Evolutionary conservation across 2,329 filamentous ascomycete genomes (phyloP).

Genomic region (Fusarium zealandicum): DNA sequence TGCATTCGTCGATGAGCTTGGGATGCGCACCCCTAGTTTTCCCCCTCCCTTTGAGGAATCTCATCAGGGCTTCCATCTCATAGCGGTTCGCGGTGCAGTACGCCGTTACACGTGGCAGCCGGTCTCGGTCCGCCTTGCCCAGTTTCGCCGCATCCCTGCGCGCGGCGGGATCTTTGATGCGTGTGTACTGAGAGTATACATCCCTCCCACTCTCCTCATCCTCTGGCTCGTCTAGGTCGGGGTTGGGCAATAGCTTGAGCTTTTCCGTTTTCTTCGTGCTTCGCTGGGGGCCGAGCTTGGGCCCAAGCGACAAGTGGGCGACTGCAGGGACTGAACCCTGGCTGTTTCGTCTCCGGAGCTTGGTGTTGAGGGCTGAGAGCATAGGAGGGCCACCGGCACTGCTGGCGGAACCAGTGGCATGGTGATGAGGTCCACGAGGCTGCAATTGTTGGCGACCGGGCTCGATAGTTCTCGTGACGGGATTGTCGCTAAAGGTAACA

Average conservation of each 20-base stretch:
- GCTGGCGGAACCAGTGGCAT: conserved; percentile 38
- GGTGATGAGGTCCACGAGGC: conserved; percentile 43
- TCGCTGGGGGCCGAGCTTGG: conserved; percentile 91
- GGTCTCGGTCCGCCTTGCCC: conserved; percentile 89
- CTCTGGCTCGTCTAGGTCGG: conserved; percentile 78
- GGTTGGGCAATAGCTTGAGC: conserved; percentile 93
- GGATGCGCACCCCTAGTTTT: conserved; percentile 82
- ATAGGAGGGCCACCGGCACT: conserved; percentile 59
- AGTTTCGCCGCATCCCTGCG: conserved; percentile 89
- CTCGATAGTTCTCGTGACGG: conserved; percentile 67
- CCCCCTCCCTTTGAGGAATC: conserved; percentile 85
- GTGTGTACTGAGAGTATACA: conserved; percentile 96
- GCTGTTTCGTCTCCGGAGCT: conserved; percentile 85
- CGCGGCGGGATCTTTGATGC: conserved; percentile 96
- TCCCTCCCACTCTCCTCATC: conserved; percentile 92
- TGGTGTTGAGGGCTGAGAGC: conserved; percentile 84
- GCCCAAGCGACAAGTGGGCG: conserved; percentile 46
- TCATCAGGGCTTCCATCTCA: conserved; percentile 86
- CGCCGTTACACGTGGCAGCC: conserved; percentile 88
- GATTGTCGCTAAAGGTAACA: conserved; percentile 80
- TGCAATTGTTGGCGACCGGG: conserved; percentile 47
- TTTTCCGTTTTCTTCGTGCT: conserved; percentile 97
- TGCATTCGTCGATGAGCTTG: conserved; percentile 95
- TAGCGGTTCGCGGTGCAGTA: conserved; percentile 96
- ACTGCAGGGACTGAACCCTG: conserved; percentile 62